Conservation (phyloP, 192 early-diverging fungal species). For the Linnemannia elongata region DNA sequence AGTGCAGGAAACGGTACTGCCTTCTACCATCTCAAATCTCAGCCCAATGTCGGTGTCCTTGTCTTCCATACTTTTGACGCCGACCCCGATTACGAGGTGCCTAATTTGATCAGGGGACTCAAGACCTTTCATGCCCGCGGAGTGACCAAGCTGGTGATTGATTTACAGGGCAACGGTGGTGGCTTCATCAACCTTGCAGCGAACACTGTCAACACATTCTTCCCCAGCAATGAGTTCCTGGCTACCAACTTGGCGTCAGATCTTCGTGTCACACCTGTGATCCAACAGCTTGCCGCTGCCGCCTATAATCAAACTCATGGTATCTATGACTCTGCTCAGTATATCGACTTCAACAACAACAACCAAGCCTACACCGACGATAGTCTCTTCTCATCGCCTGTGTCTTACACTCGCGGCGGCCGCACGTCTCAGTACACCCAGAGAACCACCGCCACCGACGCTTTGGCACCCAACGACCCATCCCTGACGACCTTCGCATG, state of each 20-base stretch:
- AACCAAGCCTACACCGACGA: not conserved
- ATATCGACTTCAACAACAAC: not conserved
- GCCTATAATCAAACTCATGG: not conserved
- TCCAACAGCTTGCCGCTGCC: not conserved
- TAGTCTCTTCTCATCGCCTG: slow-evolving; percentile 4
- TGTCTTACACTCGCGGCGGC: slow-evolving; percentile 1
- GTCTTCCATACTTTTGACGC: slow-evolving; percentile 13
- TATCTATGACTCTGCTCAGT: slow-evolving; percentile 2
- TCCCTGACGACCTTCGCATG: slow-evolving; percentile 2
- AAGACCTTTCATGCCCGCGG: not conserved
- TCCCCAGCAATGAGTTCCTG: not conserved
- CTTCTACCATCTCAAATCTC: slow-evolving; percentile 18
- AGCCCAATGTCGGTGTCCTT: slow-evolving; percentile 37
- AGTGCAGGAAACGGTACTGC: slow-evolving; percentile 8
- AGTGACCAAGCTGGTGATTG: slow-evolving; percentile 32
- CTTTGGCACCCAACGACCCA: not conserved
- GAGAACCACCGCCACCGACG: not conserved
- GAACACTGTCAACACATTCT: slow-evolving; percentile 7
- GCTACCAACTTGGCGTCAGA: slow-evolving; percentile 7
- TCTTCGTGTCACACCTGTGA: not conserved
- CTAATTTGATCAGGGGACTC: not conserved
- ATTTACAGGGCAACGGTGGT: slow-evolving; percentile 31
- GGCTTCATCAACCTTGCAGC: slow-evolving; percentile 21
- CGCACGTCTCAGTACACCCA: slow-evolving; percentile 7
- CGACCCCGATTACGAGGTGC: not conserved